phyloP scores from a whole-genome alignment of 2,329 filamentous ascomycete species.

The Cercospora sp. region DNA sequence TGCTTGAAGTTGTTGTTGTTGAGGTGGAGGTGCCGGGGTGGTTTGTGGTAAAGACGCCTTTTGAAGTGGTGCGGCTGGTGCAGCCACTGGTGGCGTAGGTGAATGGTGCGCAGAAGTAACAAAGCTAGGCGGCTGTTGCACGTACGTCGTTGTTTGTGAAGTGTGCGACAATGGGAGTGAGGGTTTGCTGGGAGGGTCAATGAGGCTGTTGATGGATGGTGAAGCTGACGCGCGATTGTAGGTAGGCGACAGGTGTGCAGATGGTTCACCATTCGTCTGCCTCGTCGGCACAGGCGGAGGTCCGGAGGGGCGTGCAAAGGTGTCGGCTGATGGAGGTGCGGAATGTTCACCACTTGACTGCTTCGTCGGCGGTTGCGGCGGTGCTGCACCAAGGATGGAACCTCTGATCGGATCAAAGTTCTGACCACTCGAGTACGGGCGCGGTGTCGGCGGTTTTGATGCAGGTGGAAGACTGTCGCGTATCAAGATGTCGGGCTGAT shows the following conservation, averaged over 20 bases:
- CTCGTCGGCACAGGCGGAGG: constrained; percentile 30
- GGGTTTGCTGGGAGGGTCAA: constrained; percentile 63
- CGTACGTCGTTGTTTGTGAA: constrained; percentile 29
- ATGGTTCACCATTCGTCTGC: constrained; percentile 30
- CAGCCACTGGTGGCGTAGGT: constrained; percentile 27
- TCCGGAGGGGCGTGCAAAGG: constrained; percentile 27
- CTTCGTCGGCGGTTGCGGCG: constrained; percentile 29
- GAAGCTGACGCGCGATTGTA: constrained; percentile 79
- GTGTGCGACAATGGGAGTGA: constrained; percentile 36
- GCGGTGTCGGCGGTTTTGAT: constrained; percentile 44
- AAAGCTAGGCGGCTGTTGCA: constrained; percentile 25
- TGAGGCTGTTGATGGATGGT: constrained; percentile 86
- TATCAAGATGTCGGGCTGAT: constrained; percentile 31
- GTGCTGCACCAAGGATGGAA: constrained; percentile 54
- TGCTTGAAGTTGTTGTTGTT: background rate
- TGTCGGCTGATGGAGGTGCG: constrained; percentile 45
- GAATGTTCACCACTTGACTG: constrained; percentile 31
- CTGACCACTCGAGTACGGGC: constrained; percentile 66
- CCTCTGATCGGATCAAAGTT: constrained; percentile 86
- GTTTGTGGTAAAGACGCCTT: constrained; percentile 18
- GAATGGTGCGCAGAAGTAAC: constrained; percentile 26
- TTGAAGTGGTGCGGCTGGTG: constrained; percentile 11
- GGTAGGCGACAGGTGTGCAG: constrained; percentile 45
- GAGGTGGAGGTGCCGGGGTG: constrained; percentile 15
- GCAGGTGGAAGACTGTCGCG: constrained; percentile 43